Evolutionary conservation across 106 monocot genomes (phyloP), one percentile per base, ranked within the genome.

Genomic region (Allium fistulosum): DNA sequence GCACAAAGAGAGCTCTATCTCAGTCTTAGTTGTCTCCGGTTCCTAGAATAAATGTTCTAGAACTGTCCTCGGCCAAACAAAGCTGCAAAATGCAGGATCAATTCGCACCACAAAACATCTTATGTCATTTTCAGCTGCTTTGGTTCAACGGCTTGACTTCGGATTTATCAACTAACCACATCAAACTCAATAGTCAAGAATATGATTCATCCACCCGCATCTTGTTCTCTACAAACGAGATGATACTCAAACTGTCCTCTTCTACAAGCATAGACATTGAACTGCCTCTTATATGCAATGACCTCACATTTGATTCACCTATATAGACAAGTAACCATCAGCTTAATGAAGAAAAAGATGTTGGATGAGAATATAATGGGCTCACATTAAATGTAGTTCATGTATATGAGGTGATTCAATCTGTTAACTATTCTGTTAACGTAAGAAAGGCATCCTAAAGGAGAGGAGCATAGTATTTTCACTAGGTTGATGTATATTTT

Each of bases 1-100:
- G 84, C 89, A 15, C 92, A 97, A 51, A 28, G 28, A 89, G 92
- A 80, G 82, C 86, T 47, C 77, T 97, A 0, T 88, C 88, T 48
- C 96, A 92, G 16, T 86, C 96, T 11, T 85, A 85, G 86, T 61
- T 80, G 10, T 82, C 88, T 50, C 77, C 77, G 16, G 17, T 78
- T 12, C 80, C 80, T 6, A 68, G 71, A 64, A 51, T 70, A n/a
- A 72, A 49, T 47, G 82, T 73, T 37, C 26, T 59, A 2, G 63
- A 80, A 48, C 49, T 82, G 48, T 78, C 71, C 57, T 83, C 88
- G 9, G 37, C 69, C 22, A n/a, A 62, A 6, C 78, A 73, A 1
- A n/a, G 22, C 57, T 4, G 58, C 66, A 58, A 28, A 74, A 74
- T 12, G 65, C 46, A 17, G 46, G n/a, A 45, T 10, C 74, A 70